Evolutionary conservation across 495 filamentous ascomycete genomes (phyloP), one percentile per base, ranked within the genome.

Genomic region (Aspergillus sclerotiicarbonarius): DNA sequence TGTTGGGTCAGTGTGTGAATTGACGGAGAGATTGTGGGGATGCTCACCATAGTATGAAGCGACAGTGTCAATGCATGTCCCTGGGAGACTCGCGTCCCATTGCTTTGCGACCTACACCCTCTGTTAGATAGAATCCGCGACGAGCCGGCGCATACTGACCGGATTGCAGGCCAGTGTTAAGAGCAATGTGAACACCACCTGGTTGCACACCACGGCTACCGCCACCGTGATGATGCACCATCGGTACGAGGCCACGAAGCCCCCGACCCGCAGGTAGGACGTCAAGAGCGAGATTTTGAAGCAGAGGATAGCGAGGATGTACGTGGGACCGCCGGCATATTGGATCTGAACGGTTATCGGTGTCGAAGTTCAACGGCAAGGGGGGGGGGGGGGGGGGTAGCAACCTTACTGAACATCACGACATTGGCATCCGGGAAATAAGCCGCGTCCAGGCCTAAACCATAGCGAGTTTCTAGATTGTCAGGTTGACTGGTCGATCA

Each of bases 261-360:
- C 76, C 0, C 76, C 70, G 52, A 82, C 79, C 30, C 81, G 77
- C 6, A 79, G 63, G 56, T 83, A 83, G 5, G 76, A 79, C 16
- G 73, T 56, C 13, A 83, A 63, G 13, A 83, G 62, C 35, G 76
- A 75, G 16, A 80, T 63, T 54, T 84, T 84, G 68, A 83, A 84
- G 5, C 76, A 76, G 25, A 83, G 69, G 16, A 82, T 56, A 16
- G 62, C 65, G 33, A 73, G 60, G 10, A 54, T 64, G 53, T 73
- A 73, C 3, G 68, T 35, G 8, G 68, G 70, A 1, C 68, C 68
- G n/a, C 68, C 65, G 20, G 52, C 57, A 32, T 68, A 70, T 70
- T 72, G 69, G 16, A 71, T 57, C 69, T 71, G 44, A 21, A 6
- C 25, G 10, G 21, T 21, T n/a, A 54, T 0, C 2, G 0, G 45